phyloP scores from a whole-genome alignment of 2,329 filamentous ascomycete species.

The Eurotiales sp. region DNA sequence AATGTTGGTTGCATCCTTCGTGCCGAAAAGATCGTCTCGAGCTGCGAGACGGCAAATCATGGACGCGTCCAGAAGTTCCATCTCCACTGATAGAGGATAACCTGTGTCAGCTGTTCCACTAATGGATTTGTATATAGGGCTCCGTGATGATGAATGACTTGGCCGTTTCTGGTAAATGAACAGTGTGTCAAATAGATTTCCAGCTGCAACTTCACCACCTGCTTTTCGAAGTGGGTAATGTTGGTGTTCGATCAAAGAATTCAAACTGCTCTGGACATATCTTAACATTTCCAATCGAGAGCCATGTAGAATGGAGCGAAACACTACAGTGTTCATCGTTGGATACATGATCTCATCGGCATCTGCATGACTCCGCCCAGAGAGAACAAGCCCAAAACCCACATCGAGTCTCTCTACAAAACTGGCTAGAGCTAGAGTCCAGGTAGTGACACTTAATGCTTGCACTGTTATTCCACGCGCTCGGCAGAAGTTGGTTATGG shows the following conservation, averaged over 20 bases:
- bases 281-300: slow-evolving; percentile 60
- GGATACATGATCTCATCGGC: slow-evolving; percentile 72
- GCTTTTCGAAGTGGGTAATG: slow-evolving; percentile 72
- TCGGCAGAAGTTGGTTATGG: slow-evolving; percentile 61
- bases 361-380: slow-evolving; percentile 73
- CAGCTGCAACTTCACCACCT: slow-evolving; percentile 48
- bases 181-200: slow-evolving; percentile 58
- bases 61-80: slow-evolving; percentile 57
- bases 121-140: slow-evolving; percentile 58
- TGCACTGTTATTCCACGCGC: slow-evolving; percentile 68
- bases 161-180: slow-evolving; percentile 63
- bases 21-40: slow-evolving; percentile 54
- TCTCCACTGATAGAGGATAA: slow-evolving; percentile 77
- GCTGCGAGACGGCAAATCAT: slow-evolving; percentile 71
- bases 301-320: slow-evolving; percentile 71
- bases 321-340: slow-evolving; percentile 83
- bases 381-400: slow-evolving; percentile 76
- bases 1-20: slow-evolving; percentile 47
- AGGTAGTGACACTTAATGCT: slow-evolving; percentile 70
- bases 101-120: slow-evolving; percentile 66
- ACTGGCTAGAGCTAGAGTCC: slow-evolving; percentile 66
- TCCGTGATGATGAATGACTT: slow-evolving; percentile 23
- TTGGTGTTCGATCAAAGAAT: slow-evolving; percentile 65
- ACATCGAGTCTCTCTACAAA: slow-evolving; percentile 66
- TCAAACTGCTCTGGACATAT: slow-evolving; percentile 69